These are phyloP conservation scores for Blastobotrys buckinghamii DNA, from an alignment of 1,139 yeast genomes.

Conservation along the genomic window DNA sequence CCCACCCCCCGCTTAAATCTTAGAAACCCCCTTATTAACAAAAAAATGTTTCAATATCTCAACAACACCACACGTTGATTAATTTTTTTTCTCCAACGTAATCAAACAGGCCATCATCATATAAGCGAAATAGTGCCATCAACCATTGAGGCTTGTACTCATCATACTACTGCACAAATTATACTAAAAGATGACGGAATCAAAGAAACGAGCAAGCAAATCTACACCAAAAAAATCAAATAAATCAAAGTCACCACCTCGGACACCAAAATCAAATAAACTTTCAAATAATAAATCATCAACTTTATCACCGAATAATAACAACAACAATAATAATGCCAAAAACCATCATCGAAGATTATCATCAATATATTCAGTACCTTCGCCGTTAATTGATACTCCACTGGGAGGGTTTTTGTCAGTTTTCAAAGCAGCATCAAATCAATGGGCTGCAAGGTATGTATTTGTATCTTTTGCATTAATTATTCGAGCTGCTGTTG, in stretches of 20 bases:
- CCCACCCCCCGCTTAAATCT: too few relatives aligned
- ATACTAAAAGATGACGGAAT: not conserved
- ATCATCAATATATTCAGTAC: constrained; percentile 4
- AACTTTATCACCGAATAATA: not conserved
- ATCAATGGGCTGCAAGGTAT: constrained; percentile 87
- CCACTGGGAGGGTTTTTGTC: constrained; percentile 54
- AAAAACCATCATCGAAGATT: not conserved
- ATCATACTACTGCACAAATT: too few relatives aligned
- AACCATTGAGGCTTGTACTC: too few relatives aligned
- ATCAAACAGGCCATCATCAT: too few relatives aligned
- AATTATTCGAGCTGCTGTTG: constrained; percentile 76
- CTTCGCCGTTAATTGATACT: constrained; percentile 32
- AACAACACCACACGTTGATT: too few relatives aligned
- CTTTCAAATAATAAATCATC: not conserved
- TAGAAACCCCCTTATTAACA: too few relatives aligned
- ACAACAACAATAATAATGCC: too few relatives aligned
- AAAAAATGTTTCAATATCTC: too few relatives aligned
- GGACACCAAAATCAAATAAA: not conserved
- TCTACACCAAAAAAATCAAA: constrained; percentile 3
- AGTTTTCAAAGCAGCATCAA: constrained; percentile 63
- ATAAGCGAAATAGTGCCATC: too few relatives aligned
- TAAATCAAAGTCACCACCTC: constrained; percentile 1
- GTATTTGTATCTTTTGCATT: constrained; percentile 69
- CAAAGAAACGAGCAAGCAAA: not conserved
- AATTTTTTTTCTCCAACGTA: too few relatives aligned